Percentiles rank a stretch among this genome's conserved stretches.
Evolutionary conservation across 306 rosid genomes (phyloP).

Genomic region (Cucurbita ficifolia): DNA sequence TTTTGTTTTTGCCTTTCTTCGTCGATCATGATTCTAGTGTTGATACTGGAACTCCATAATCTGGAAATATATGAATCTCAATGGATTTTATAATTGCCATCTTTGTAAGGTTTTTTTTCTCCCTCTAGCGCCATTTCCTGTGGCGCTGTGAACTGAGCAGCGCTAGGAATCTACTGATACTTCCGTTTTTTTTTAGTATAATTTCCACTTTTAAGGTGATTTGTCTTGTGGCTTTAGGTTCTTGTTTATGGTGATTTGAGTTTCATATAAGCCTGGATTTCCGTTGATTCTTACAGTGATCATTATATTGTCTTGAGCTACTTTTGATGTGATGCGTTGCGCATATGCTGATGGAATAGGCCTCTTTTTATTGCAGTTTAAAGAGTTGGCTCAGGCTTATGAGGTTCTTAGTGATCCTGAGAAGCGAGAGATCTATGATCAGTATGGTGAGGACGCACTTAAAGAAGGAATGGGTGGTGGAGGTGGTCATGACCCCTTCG

Average conservation of each 20-base stretch:
- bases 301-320: background rate
- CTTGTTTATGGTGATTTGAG: background rate
- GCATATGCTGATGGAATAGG: background rate
- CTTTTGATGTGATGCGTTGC: background rate
- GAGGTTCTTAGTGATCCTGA: constrained; percentile 77
- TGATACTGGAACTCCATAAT: background rate
- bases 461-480: constrained; percentile 75
- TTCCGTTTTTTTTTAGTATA: background rate
- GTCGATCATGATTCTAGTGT: background rate
- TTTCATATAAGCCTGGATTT: background rate
- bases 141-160: background rate
- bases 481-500: constrained; percentile 71
- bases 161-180: background rate
- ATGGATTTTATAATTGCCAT: background rate
- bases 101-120: background rate
- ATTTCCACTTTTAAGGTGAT: background rate
- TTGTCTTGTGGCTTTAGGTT: background rate
- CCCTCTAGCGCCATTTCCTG: background rate
- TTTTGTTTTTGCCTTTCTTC: background rate
- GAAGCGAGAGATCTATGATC: constrained; percentile 75
- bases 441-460: constrained; percentile 87
- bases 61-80: background rate
- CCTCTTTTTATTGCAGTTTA: constrained; percentile 30
- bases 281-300: background rate
- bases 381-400: constrained; percentile 81